Percentiles rank a stretch among this genome's conserved stretches.
These are phyloP conservation scores for Yamadazyma songkhlaensis DNA, from an alignment of 1,139 yeast species.

Conservation along the genomic window DNA sequence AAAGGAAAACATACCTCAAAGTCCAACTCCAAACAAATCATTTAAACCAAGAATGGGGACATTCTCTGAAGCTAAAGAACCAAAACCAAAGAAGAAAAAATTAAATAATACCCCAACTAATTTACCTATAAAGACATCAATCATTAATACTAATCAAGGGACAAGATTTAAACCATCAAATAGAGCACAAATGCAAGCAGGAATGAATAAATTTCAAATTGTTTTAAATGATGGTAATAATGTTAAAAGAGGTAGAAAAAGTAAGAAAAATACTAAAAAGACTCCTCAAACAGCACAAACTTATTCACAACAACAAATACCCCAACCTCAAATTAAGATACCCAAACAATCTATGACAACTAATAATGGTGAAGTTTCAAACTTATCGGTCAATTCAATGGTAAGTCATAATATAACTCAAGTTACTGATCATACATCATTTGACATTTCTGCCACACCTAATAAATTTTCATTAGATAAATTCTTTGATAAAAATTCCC, in stretches of 20 bases:
- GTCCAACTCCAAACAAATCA: constrained; percentile 42
- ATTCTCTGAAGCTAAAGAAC: constrained; percentile 26
- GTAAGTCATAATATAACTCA: constrained; percentile 23
- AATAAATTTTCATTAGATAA: constrained; percentile 41
- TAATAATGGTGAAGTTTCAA: constrained; percentile 14
- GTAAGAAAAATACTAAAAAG: constrained; percentile 6
- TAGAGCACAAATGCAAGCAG: constrained; percentile 40
- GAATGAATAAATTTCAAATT: constrained; percentile 52
- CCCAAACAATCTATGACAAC: constrained; percentile 19
- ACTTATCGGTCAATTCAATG: constrained; percentile 17
- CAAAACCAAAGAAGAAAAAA: background rate
- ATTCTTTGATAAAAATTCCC: constrained; percentile 41
- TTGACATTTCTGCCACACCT: constrained; percentile 37
- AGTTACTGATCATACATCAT: constrained; percentile 19
- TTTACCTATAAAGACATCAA: constrained; percentile 8
- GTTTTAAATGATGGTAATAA: constrained; percentile 50
- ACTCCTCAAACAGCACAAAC: background rate
- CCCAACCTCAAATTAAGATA: background rate
- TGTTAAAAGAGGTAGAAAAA: constrained; percentile 32
- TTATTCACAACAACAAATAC: background rate
- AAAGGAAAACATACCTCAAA: constrained; percentile 22
- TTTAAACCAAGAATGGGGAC: constrained; percentile 43
- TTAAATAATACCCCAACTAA: constrained; percentile 8
- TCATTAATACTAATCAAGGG: constrained; percentile 6
- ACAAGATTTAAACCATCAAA: constrained; percentile 17